phyloP scores from a whole-genome alignment of 345 rosid genomes.

The Trapa incisa region DNA sequence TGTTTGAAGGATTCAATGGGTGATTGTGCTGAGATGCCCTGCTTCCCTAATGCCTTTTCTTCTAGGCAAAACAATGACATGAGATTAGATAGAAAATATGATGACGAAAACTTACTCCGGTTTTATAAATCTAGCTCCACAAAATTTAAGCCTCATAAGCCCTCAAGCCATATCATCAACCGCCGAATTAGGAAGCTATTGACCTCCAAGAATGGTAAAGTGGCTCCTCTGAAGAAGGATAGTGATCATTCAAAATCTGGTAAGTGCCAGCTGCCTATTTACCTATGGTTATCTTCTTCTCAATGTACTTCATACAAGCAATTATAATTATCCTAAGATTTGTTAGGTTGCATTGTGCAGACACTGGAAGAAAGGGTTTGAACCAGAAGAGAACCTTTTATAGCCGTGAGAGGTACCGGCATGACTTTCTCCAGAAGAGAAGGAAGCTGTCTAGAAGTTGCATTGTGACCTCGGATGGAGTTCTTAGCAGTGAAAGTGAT shows the following conservation, averaged over 20 bases:
- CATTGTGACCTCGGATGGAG: slow-evolving; percentile 52
- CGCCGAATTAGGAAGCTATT: slow-evolving; percentile 49
- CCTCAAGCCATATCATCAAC: slow-evolving; percentile 39
- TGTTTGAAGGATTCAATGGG: slow-evolving; percentile 28
- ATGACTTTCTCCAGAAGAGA: slow-evolving; percentile 43
- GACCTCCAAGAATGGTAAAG: slow-evolving; percentile 56
- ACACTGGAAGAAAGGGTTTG: slow-evolving; percentile 38
- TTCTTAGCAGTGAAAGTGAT: slow-evolving; percentile 73
- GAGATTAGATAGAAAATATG: slow-evolving; percentile 61
- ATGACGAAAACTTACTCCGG: slow-evolving; percentile 56
- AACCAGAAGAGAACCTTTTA: slow-evolving; percentile 38
- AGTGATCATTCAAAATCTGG: slow-evolving; percentile 50
- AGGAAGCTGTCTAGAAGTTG: slow-evolving; percentile 48
- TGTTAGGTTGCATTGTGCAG: slow-evolving; percentile 21
- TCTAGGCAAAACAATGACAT: slow-evolving; percentile 32
- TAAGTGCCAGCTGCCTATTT: slow-evolving; percentile 11
- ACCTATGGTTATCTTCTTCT: not conserved
- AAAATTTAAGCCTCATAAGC: slow-evolving; percentile 46
- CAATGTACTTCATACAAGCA: not conserved
- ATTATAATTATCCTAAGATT: slow-evolving; percentile 1
- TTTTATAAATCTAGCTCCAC: slow-evolving; percentile 31
- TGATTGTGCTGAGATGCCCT: slow-evolving; percentile 17
- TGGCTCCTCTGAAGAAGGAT: slow-evolving; percentile 42
- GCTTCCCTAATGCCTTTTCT: slow-evolving; percentile 28
- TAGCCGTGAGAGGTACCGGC: slow-evolving; percentile 31